phyloP scores from a whole-genome alignment of 2,329 filamentous ascomycete genomes.

The Nectriaceae sp. region DNA sequence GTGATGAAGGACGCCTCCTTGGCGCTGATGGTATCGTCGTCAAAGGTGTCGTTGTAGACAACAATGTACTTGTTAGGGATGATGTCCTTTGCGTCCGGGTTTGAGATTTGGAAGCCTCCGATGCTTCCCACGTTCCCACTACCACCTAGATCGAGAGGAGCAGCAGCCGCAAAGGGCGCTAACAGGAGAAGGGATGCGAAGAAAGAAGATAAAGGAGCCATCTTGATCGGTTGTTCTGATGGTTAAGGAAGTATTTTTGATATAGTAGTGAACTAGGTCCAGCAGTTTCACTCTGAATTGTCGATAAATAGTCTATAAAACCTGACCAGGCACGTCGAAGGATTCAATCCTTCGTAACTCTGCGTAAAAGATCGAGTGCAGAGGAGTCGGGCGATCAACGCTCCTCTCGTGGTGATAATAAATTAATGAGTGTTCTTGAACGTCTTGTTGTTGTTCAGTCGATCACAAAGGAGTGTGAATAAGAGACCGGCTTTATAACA shows the following conservation, averaged over 20 bases:
- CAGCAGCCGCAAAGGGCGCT: constrained; percentile 29
- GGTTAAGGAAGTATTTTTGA: constrained; percentile 6
- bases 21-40: constrained; percentile 48
- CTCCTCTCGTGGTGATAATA: constrained; percentile 23
- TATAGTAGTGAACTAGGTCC: constrained; percentile 30
- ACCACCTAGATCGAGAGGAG: constrained; percentile 20
- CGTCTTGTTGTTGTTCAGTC: constrained; percentile 8
- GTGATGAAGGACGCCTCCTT: constrained; percentile 51
- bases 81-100: constrained; percentile 48
- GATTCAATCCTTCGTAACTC: not conserved
- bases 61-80: constrained; percentile 64
- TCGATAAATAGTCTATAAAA: constrained; percentile 14
- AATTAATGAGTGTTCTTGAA: constrained; percentile 21
- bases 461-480: constrained; percentile 26
- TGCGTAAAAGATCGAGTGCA: constrained; percentile 19
- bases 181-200: constrained; percentile 25
- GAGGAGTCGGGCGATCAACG: constrained; percentile 34
- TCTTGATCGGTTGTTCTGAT: constrained; percentile 13
- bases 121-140: constrained; percentile 27
- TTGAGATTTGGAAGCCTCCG: constrained; percentile 46
- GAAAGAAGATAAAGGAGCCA: constrained; percentile 29
- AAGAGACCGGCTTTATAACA: constrained; percentile 28
- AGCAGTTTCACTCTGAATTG: constrained; percentile 28
- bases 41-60: constrained; percentile 60
- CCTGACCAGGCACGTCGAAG: constrained; percentile 1